These are phyloP conservation scores for Oryza glumipatula DNA, from an alignment of 176 grass and related monocot species.

Conservation along the genomic window DNA sequence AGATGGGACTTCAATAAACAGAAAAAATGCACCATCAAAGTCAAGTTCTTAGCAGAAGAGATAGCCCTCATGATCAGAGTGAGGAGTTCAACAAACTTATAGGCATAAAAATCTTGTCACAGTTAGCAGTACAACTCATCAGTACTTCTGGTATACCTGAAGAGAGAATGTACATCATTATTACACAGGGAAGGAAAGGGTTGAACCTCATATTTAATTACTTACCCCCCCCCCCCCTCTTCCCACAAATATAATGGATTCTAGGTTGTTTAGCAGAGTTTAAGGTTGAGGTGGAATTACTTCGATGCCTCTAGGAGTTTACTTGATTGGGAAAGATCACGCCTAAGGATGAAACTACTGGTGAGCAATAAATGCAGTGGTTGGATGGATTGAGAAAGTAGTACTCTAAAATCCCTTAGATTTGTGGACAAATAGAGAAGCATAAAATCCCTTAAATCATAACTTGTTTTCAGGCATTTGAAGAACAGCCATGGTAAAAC, in stretches of 20 bases:
- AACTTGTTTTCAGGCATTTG: slow-evolving; percentile 14
- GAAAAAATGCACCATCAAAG: background rate
- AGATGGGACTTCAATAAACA: background rate
- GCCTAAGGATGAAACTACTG: no score
- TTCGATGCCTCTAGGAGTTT: no score
- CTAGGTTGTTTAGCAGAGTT: no score
- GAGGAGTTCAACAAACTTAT: slow-evolving; percentile 11
- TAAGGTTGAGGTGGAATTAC: no score
- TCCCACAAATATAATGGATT: no score
- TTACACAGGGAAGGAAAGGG: slow-evolving; percentile 18
- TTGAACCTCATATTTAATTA: background rate
- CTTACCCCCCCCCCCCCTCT: no score
- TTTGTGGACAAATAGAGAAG: no score
- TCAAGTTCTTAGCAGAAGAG: background rate
- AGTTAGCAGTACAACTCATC: slow-evolving; percentile 2
- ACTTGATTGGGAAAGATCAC: no score
- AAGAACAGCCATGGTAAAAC: background rate
- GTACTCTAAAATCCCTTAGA: no score
- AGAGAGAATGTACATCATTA: background rate
- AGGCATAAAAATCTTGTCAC: background rate
- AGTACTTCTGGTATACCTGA: background rate
- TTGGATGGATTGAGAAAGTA: no score
- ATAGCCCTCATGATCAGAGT: background rate
- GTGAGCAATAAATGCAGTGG: no score
- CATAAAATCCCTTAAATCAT: background rate